A percentile compares a stretch with the other conserved stretches of the same genome.
Evolutionary conservation across 768 basidiomycete species (phyloP).

Genomic region (Naganishia onofrii): DNA sequence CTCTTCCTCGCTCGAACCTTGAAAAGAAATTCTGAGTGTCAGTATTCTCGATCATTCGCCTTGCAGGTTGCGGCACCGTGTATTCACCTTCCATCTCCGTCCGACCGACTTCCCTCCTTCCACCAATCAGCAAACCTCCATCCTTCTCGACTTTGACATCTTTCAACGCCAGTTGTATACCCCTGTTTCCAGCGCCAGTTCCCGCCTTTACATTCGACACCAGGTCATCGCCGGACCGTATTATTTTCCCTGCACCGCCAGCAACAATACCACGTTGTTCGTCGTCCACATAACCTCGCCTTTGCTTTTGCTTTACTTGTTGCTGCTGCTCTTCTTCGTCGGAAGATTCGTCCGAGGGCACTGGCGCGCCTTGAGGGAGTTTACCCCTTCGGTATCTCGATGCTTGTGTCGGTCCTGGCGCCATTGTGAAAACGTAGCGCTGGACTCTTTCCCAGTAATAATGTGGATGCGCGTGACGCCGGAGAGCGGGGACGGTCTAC

Average conservation of each 20-base stretch:
- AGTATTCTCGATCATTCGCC: neutral
- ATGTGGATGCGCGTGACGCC: no score
- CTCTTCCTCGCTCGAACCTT: constrained; percentile 35
- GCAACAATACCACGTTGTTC: constrained; percentile 35
- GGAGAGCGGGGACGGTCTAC: no score
- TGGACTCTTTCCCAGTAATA: no score
- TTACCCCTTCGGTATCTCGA: constrained; percentile 30
- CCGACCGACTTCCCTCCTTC: constrained; percentile 29
- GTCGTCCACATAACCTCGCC: constrained; percentile 26
- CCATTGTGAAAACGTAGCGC: no score
- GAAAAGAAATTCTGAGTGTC: neutral
- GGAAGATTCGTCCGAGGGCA: constrained; percentile 38
- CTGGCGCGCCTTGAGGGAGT: constrained; percentile 30
- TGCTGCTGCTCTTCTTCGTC: constrained; percentile 37
- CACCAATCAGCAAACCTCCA: constrained; percentile 32
- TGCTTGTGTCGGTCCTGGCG: constrained; percentile 16
- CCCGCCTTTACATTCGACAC: constrained; percentile 7
- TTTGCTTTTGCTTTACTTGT: constrained; percentile 26
- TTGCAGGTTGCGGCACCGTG: neutral
- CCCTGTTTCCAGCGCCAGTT: constrained; percentile 19
- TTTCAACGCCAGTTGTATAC: constrained; percentile 44
- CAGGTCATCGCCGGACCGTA: constrained; percentile 20
- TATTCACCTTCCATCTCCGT: constrained; percentile 25
- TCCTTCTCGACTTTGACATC: constrained; percentile 46
- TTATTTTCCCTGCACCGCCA: constrained; percentile 47